Conservation (phyloP, 2,329 filamentous ascomycete genomes). For the Botrytis fabae region DNA sequence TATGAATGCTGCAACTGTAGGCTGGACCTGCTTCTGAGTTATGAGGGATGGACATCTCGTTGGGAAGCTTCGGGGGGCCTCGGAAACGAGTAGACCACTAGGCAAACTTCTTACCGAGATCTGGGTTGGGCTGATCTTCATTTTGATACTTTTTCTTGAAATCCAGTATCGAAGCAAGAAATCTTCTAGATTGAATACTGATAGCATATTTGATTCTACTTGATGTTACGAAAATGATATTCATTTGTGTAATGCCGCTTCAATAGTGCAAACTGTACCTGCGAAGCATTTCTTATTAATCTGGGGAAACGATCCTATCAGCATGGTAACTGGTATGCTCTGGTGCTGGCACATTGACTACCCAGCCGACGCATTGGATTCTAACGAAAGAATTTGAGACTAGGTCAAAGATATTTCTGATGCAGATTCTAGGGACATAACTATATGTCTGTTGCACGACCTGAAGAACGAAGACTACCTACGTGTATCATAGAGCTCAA, state of each 20-base stretch:
- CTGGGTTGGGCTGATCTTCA: neutral
- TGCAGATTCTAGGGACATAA: neutral
- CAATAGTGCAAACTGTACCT: neutral
- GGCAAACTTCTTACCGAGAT: neutral
- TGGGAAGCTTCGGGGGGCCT: rapidly evolving
- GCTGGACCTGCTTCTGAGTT: neutral
- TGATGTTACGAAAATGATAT: neutral
- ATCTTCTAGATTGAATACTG: neutral
- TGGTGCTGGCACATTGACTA: neutral
- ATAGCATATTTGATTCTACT: neutral
- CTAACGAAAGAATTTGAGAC: neutral
- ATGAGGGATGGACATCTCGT: too few relatives aligned
- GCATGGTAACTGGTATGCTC: neutral
- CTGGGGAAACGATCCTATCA: neutral
- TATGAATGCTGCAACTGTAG: neutral
- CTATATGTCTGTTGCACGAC: neutral
- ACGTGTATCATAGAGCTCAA: neutral
- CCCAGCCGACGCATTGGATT: too few relatives aligned
- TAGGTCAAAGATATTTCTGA: neutral
- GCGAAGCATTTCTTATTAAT: neutral
- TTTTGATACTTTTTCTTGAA: neutral
- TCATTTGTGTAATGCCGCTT: neutral
- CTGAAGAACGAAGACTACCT: neutral
- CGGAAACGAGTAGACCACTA: too few relatives aligned
- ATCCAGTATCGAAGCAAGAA: neutral